A percentile compares a stretch with the other conserved stretches of the same genome.
Evolutionary conservation across 129 eudicot species (phyloP).

Genomic region (Escallonia rubra): DNA sequence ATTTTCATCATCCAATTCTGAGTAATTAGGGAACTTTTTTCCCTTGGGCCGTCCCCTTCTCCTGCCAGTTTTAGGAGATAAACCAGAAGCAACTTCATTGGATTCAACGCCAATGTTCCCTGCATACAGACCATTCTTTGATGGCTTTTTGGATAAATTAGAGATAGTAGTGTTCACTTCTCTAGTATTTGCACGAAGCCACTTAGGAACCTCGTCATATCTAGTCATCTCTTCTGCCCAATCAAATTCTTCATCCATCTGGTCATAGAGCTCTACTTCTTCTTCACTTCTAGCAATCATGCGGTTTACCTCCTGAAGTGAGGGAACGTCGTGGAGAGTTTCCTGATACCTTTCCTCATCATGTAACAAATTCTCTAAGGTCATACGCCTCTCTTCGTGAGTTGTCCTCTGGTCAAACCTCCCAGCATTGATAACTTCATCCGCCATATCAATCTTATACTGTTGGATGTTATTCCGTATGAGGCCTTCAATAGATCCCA

Average conservation of each 20-base stretch:
- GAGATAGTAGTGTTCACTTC: constrained; percentile 63
- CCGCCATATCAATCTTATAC: constrained; percentile 99
- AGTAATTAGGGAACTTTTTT: constrained; percentile 65
- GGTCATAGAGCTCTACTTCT: constrained; percentile 90
- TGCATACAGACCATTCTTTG: constrained; percentile 27
- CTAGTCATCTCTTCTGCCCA: constrained; percentile 90
- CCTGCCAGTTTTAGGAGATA: constrained; percentile 24
- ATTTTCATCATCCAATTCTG: constrained; percentile 77
- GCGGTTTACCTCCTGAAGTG: constrained; percentile 91
- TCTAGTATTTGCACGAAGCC: constrained; percentile 70
- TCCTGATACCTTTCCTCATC: constrained; percentile 98
- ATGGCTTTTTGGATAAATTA: constrained; percentile 61
- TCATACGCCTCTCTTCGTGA: constrained; percentile 92
- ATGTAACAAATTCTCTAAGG: constrained; percentile 77
- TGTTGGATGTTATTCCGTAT: constrained; percentile 94
- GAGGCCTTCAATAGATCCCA: constrained; percentile 89
- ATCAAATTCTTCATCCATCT: constrained; percentile 95
- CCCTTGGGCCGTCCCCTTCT: constrained; percentile 69
- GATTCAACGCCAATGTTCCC: constrained; percentile 40
- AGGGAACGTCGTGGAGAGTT: constrained; percentile 93
- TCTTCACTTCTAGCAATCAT: constrained; percentile 98
- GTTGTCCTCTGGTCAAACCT: constrained; percentile 99
- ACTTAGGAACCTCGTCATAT: constrained; percentile 80
- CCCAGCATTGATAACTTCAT: constrained; percentile 97
- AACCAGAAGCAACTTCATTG: constrained; percentile 35